Evolutionary conservation across 192 early-diverging fungal genomes (phyloP).

Genomic region (Lunasporangiospora selenospora): DNA sequence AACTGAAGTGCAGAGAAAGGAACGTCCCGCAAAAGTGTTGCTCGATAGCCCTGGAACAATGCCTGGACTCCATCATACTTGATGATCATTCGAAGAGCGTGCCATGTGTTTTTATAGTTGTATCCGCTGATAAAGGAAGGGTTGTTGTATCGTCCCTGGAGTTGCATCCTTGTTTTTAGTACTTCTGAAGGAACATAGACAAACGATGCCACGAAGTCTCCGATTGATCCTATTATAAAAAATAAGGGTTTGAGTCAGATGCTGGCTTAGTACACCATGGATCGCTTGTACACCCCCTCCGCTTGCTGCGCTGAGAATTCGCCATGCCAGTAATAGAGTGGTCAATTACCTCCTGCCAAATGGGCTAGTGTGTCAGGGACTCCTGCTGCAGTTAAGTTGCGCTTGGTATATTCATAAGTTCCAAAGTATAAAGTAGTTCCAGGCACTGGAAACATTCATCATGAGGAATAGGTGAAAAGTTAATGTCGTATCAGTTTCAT

Average conservation of each 20-base stretch:
- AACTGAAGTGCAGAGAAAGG: constrained; percentile 67
- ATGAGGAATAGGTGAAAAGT: not conserved
- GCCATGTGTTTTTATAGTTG: constrained; percentile 72
- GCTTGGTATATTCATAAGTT: constrained; percentile 64
- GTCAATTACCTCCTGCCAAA: constrained; percentile 57
- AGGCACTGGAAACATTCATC: constrained; percentile 47
- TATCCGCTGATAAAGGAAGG: constrained; percentile 72
- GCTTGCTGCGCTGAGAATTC: no score
- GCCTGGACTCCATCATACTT: constrained; percentile 67
- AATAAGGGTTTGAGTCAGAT: not conserved
- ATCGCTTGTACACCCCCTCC: no score
- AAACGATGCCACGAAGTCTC: constrained; percentile 61
- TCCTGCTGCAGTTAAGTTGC: constrained; percentile 54
- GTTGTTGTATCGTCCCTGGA: constrained; percentile 79
- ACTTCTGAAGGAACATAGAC: constrained; percentile 68
- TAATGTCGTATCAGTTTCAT: no score
- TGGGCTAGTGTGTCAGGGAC: constrained; percentile 59
- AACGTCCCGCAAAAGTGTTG: constrained; percentile 63
- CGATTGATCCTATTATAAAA: constrained; percentile 49
- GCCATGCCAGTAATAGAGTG: no score
- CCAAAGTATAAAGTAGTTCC: constrained; percentile 64
- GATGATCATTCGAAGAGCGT: constrained; percentile 64
- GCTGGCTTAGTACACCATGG: no score
- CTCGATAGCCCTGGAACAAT: constrained; percentile 62
- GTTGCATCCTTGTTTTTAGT: constrained; percentile 80